Evolutionary conservation across 148 eudicot species (phyloP).

Genomic region (Silene uniflora): DNA sequence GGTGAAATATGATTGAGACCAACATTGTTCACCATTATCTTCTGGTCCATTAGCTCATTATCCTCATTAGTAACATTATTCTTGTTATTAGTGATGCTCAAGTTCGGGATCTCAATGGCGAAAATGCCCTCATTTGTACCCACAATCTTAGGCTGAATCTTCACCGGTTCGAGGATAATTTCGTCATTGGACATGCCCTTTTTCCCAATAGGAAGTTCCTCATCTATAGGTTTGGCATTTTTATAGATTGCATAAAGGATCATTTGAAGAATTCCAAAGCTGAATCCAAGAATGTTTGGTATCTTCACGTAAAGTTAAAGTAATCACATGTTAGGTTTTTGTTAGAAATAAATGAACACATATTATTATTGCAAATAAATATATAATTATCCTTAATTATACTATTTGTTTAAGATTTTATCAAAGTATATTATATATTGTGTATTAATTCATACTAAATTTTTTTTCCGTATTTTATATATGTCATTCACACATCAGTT

Average conservation of each 20-base stretch:
- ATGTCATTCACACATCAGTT: too few species aligned
- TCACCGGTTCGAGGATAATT: conserved; percentile 28
- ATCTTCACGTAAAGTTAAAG: conserved; percentile 11
- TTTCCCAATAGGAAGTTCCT: conserved; percentile 13
- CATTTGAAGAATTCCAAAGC: conserved; percentile 45
- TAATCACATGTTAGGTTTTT: background rate
- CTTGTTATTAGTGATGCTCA: conserved; percentile 7
- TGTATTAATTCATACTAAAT: too few species aligned
- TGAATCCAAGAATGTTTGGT: conserved; percentile 46
- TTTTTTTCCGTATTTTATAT: too few species aligned
- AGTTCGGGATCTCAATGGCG: conserved; percentile 27
- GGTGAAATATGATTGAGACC: conserved; percentile 18
- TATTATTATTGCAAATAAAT: too few species aligned
- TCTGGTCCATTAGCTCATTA: conserved; percentile 12
- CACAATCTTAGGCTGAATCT: conserved; percentile 23
- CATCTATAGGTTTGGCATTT: conserved; percentile 26
- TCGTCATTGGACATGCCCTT: conserved; percentile 24
- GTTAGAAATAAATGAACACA: background rate
- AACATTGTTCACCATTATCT: conserved; percentile 10
- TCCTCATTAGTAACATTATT: background rate
- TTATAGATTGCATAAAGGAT: conserved; percentile 38
- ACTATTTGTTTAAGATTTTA: too few species aligned
- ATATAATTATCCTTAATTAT: too few species aligned
- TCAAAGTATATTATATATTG: too few species aligned
- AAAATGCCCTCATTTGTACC: conserved; percentile 16